phyloP scores from a whole-genome alignment of 495 filamentous ascomycete genomes.

The Lophiostoma macrostomum region DNA sequence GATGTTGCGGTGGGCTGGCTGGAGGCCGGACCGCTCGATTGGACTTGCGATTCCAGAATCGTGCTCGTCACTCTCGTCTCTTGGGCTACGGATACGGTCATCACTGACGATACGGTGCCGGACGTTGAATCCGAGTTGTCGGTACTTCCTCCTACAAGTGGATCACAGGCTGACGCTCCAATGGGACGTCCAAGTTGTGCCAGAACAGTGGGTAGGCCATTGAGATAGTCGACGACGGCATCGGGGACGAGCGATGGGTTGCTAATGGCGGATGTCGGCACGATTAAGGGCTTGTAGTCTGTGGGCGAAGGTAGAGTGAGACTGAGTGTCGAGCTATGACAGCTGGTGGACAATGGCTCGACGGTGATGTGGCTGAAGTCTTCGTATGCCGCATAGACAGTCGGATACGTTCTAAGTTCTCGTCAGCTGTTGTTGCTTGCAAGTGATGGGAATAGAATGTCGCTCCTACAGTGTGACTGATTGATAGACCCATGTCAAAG shows the following conservation, averaged over 20 bases:
- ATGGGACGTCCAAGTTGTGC: conserved; percentile 21
- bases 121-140: not conserved
- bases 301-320: conserved; percentile 24
- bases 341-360: conserved; percentile 9
- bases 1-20: not conserved
- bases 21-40: not conserved
- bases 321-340: conserved; percentile 3
- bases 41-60: not conserved
- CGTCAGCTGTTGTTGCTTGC: too few relatives aligned
- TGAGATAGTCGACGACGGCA: conserved; percentile 23
- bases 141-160: conserved; percentile 9
- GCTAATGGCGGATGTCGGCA: conserved; percentile 8
- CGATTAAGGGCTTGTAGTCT: conserved; percentile 16
- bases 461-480: conserved; percentile 7
- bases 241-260: conserved; percentile 8
- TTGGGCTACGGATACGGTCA: conserved; percentile 6
- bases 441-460: not conserved
- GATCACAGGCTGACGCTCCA: conserved; percentile 23
- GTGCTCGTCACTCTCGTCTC: not conserved
- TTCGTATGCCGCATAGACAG: conserved; percentile 23
- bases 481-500: conserved; percentile 26
- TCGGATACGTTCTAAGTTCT: conserved; percentile 20
- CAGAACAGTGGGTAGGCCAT: conserved; percentile 20
- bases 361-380: conserved; percentile 20
- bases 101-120: not conserved